Evolutionary conservation across 108 stramenopile species (phyloP).

Genomic region (Nannochloropsis salina): DNA sequence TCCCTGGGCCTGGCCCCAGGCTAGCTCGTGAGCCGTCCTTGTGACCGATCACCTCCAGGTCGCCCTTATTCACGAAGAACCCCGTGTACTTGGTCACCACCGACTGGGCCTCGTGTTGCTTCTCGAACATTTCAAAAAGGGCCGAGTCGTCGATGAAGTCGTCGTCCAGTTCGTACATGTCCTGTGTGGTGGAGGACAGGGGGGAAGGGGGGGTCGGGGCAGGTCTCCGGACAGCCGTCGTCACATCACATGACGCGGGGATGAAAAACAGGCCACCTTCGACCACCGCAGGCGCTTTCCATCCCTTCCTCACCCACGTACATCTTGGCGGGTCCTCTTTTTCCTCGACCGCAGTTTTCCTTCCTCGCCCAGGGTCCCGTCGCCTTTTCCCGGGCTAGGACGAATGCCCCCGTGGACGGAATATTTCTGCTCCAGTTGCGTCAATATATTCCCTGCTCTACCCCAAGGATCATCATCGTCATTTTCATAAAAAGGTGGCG

Average conservation of each 20-base stretch:
- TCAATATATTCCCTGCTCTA: background rate
- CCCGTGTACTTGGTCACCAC: conserved; percentile 3
- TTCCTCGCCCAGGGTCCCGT: background rate
- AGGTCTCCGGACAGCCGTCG: background rate
- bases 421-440: background rate
- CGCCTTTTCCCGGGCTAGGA: background rate
- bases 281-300: background rate
- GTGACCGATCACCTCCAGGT: background rate
- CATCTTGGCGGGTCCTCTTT: background rate
- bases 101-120: conserved; percentile 7
- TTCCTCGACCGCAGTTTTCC: background rate
- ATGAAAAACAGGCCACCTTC: background rate
- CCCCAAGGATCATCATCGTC: background rate
- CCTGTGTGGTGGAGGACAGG: background rate
- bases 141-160: background rate
- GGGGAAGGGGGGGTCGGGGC: background rate
- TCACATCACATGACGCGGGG: background rate
- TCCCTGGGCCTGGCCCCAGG: background rate
- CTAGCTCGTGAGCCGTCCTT: background rate
- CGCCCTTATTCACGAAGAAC: background rate
- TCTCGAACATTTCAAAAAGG: background rate
- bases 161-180: background rate
- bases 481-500: background rate
- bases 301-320: background rate
- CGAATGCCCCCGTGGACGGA: background rate